Percentiles rank a stretch among this genome's conserved stretches.
Evolutionary conservation across 805 yeast species (phyloP).

Genomic region (Phaffomyces opuntiae): DNA sequence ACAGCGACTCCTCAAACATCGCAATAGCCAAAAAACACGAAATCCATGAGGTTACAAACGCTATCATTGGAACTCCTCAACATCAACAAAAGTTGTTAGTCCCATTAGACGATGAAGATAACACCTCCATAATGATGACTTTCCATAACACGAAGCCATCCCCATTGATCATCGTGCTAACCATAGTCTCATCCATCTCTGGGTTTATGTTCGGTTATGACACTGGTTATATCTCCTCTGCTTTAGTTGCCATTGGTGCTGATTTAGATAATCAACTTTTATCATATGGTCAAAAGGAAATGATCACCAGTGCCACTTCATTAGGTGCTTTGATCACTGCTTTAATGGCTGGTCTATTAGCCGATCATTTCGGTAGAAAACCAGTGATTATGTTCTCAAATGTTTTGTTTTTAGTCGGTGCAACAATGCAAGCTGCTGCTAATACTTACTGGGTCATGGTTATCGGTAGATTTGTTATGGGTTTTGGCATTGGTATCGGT

Average conservation of each 20-base stretch:
- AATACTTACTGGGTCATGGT: constrained; percentile 86
- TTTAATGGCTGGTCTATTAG: constrained; percentile 68
- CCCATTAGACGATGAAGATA: constrained; percentile 42
- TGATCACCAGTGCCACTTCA: constrained; percentile 91
- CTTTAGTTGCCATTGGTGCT: constrained; percentile 76
- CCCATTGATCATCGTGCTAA: constrained; percentile 55
- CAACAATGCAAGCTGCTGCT: constrained; percentile 77
- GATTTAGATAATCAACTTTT: constrained; percentile 57
- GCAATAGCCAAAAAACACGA: neutral
- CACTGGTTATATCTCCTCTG: constrained; percentile 94
- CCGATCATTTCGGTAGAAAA: constrained; percentile 81
- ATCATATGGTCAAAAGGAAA: constrained; percentile 75
- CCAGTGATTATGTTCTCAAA: constrained; percentile 80
- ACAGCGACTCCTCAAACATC: no score
- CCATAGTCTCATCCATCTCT: constrained; percentile 78
- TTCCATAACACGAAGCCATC: constrained; percentile 50
- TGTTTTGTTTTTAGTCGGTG: constrained; percentile 75
- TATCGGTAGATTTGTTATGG: constrained; percentile 86
- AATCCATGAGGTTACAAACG: neutral
- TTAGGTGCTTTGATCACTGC: constrained; percentile 86
- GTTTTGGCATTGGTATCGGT: constrained; percentile 95
- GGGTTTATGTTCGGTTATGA: constrained; percentile 98
- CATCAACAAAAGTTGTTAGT: constrained; percentile 10
- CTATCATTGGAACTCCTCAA: no score
- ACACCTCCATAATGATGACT: constrained; percentile 39